Percentiles rank a stretch among this genome's conserved stretches.
Evolutionary conservation across 306 rosid genomes (phyloP).

Genomic region (Crataegus laevigata): DNA sequence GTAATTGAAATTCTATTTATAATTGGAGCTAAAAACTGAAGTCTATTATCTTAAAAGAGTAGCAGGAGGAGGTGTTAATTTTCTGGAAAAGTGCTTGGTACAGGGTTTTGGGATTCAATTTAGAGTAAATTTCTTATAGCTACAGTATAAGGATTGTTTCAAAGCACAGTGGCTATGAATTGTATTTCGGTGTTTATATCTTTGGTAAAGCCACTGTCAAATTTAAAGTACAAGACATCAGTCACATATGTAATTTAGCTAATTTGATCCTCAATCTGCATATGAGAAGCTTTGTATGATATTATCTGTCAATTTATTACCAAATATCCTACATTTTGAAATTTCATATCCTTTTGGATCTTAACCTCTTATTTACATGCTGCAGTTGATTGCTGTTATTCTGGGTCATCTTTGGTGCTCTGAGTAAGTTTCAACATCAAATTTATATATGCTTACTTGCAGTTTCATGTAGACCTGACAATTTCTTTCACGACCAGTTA

Average conservation of each 20-base stretch:
- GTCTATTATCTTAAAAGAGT: background rate
- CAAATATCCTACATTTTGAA: background rate
- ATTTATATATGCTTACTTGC: background rate
- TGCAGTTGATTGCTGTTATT: conserved; percentile 83
- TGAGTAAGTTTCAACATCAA: conserved; percentile 51
- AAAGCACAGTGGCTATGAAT: background rate
- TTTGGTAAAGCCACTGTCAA: background rate
- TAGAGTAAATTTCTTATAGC: background rate
- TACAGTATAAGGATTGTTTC: background rate
- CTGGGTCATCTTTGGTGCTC: conserved; percentile 94
- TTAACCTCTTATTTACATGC: conserved; percentile 18
- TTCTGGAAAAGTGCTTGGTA: background rate
- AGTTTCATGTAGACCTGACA: too few species aligned
- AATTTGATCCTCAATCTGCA: background rate
- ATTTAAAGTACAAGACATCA: background rate
- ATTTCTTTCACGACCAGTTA: too few species aligned
- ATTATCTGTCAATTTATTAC: background rate
- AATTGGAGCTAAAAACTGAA: background rate
- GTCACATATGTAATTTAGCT: background rate
- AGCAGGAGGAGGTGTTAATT: background rate
- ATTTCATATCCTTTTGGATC: background rate
- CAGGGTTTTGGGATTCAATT: background rate
- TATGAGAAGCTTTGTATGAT: background rate
- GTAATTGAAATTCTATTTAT: background rate
- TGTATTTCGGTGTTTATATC: background rate